These are phyloP conservation scores for Alternaria rosae DNA, from an alignment of 2,329 filamentous ascomycete species.

Conservation along the genomic window DNA sequence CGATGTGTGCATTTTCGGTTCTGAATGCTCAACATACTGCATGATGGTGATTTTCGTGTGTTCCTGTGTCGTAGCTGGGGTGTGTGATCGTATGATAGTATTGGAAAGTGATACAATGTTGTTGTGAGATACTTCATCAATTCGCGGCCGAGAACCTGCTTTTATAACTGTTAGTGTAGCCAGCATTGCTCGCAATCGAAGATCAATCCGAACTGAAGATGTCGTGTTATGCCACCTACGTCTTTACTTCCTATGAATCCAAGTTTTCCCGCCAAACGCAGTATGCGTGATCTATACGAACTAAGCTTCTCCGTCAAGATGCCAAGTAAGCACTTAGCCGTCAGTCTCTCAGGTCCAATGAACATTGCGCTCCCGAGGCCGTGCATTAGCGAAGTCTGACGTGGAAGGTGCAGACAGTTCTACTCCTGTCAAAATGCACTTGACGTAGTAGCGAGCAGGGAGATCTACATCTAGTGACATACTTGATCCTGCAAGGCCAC, in stretches of 20 bases:
- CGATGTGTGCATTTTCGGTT: rapidly evolving
- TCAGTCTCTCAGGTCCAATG: background rate
- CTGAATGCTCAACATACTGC: background rate
- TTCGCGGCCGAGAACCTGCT: background rate
- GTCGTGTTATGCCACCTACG: background rate
- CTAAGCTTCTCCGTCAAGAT: background rate
- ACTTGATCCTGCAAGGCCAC: background rate
- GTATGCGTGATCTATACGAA: background rate
- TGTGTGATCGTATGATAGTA: background rate
- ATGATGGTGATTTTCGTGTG: background rate
- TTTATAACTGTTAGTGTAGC: background rate
- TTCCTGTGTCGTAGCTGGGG: background rate
- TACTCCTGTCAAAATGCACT: background rate
- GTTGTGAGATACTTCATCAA: background rate
- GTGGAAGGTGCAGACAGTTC: background rate
- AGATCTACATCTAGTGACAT: background rate
- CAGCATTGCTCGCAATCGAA: background rate
- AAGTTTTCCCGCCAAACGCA: background rate
- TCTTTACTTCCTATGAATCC: background rate
- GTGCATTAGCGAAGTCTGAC: background rate
- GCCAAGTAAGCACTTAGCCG: background rate
- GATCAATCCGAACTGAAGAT: background rate
- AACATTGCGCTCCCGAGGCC: background rate
- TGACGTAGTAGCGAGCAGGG: background rate
- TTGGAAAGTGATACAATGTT: background rate